phyloP scores from a whole-genome alignment of 1,139 yeast genomes.

The Saccharomyces uvarum region DNA sequence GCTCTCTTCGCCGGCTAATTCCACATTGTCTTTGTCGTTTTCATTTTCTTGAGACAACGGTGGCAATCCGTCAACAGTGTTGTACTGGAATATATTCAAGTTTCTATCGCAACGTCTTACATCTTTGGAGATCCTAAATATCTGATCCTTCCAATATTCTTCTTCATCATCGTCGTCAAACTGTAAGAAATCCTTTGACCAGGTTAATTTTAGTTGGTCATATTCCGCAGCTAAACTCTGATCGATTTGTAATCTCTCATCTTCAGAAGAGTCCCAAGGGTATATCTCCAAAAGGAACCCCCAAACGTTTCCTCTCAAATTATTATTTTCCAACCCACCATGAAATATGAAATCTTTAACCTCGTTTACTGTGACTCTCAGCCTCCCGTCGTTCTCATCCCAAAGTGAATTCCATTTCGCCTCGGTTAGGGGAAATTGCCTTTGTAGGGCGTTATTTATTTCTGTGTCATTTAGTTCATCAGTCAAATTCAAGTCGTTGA shows the following conservation, averaged over 20 bases:
- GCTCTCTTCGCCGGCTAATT: conserved; percentile 43
- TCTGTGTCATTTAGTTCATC: conserved; percentile 32
- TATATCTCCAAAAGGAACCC: conserved; percentile 70
- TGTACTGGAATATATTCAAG: conserved; percentile 53
- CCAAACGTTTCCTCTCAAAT: conserved; percentile 74
- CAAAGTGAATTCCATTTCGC: conserved; percentile 85
- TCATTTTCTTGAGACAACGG: conserved; percentile 23
- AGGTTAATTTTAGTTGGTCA: conserved; percentile 59
- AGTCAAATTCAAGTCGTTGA: conserved; percentile 36
- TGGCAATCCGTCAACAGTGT: conserved; percentile 31
- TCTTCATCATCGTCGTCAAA: conserved; percentile 48
- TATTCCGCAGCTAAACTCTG: conserved; percentile 59
- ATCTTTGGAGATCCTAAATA: conserved; percentile 84
- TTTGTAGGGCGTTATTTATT: conserved; percentile 33
- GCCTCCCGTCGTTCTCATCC: conserved; percentile 60
- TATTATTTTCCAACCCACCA: conserved; percentile 62
- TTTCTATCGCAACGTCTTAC: conserved; percentile 86
- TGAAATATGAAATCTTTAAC: conserved; percentile 79
- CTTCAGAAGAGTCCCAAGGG: conserved; percentile 78
- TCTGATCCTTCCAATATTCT: conserved; percentile 82
- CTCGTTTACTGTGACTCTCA: conserved; percentile 65
- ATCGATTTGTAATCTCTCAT: conserved; percentile 56
- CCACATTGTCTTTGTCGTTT: conserved; percentile 19
- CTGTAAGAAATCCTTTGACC: conserved; percentile 26
- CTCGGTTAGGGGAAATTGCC: conserved; percentile 42